Evolutionary conservation across 148 eudicot genomes (phyloP), one percentile per base, ranked within the genome.

Genomic region (Bassia scoparia): DNA sequence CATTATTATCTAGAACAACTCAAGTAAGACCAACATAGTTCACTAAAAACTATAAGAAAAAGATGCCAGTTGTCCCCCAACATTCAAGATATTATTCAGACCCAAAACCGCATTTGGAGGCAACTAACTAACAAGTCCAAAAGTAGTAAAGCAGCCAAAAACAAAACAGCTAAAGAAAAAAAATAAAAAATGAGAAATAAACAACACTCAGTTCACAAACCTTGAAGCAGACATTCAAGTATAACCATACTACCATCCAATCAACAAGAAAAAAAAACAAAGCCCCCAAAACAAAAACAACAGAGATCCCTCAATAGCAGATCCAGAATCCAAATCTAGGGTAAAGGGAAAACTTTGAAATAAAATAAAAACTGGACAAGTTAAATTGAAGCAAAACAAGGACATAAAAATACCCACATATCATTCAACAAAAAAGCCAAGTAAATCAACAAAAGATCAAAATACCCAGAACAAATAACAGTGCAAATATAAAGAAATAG

Each of bases 381-480:
- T n/a, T 3, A 59, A 66, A 33, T 64, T 34, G 46, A 53, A 69
- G 55, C 37, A 29, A 80, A 74, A 77, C 50, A 38, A 72, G 49
- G 76, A 70, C 77, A 77, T 33, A 26, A 64, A n/a, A 82, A 27
- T 60, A 81, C 82, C 77, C 84, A 78, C 86, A 82, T 78, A 68
- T 70, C 41, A 78, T 69, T 78, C 50, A n/a, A n/a, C 64, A 73
- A 44, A 7, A 78, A 72, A 59, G 30, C 35, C n/a, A 44, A 34
- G 44, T 68, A 74, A 71, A 58, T 27, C 68, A 18, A 65, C 3
- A 74, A 21, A n/a, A 83, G 63, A 81, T 79, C 77, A 71, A 41
- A 68, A 63, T 71, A 69, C 78, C 63, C 63, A 53, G n/a, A 66
- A 48, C 7, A 68, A 17, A 72, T 75, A 70, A 27, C 38, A 74